Evolutionary conservation across 2,329 filamentous ascomycete species (phyloP), one percentile per base, ranked within the genome.

Genomic region (Colletotrichum chrysophilum): DNA sequence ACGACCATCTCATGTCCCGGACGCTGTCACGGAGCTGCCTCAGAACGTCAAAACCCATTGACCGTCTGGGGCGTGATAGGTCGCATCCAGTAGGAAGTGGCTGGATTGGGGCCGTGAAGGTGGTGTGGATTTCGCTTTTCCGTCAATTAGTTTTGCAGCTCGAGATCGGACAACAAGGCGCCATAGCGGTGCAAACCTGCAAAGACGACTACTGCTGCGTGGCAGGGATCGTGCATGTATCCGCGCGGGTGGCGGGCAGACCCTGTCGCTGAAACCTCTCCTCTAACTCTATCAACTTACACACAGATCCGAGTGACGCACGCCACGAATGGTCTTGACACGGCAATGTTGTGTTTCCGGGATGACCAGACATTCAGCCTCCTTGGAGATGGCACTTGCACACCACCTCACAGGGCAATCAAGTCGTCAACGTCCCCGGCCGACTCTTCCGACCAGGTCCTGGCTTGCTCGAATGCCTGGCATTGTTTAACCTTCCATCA

Each of bases 261-360:
- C 73, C 74, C 58, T 73, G 74, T 48, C 65, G 65, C 70, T 76
- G 74, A 76, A 76, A 76, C 74, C 70, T 52, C n/a, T 73, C 65
- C 58, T 76, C 74, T 74, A 73, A 76, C 74, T 76, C 74, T 76
- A 48, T 69, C 74, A 73, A 74, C 74, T 64, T 73, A 58, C 70
- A 74, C 74, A 76, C 74, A 76, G 74, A 76, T 76, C 74, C 74
- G 74, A 76, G 70, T 76, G 74, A 65, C 70, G 74, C 70, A 65
- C 28, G 56, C 73, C 73, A 68, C 24, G 30, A 64, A n/a, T 16
- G 32, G 48, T 36, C 64, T 68, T 65, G 73, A 75, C 70, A 75
- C 73, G 56, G 64, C 32, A 32, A 38, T 30, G 56, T 30, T 56
- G 26, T 68, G 43, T 38, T 52, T 52, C 58, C 70, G 70, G 73